Base-by-base conservation (phyloP, 2,329 filamentous ascomycete genomes). In the Botrytis tulipae region DNA sequence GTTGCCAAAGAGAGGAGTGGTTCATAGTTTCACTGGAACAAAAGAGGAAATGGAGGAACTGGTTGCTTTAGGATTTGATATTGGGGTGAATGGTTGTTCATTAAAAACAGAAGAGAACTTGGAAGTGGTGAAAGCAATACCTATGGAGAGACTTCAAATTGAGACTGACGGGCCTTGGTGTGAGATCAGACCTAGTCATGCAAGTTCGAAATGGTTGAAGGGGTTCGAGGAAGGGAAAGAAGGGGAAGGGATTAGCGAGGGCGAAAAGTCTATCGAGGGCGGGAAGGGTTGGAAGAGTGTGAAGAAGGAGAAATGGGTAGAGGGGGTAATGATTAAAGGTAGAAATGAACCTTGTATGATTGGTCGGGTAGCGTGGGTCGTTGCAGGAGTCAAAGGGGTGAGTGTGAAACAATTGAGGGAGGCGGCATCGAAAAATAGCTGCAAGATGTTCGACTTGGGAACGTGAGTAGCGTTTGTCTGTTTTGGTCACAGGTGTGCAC, bases 131-230 rank as follows among this genome's bases (percentile, higher is more conserved):
- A 90, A 87, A 76, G 88, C 91, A 74, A 90, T 98, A 57, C 92
- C 91, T 18, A 84, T 99, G 18, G 90, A 95, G 73, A 85, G 91
- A 65, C 83, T 99, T 71, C 97, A 98, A 87, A 90, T 99, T 66
- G 96, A 99, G 86, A 99, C 96, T 0, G 96, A 99, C 81, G 96
- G 96, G 3, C 96, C 96, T 4, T 99, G 96, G 93, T 99, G 96
- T 80, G 96, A 99, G 82, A 95, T 99, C 74, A 87, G 96, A 37
- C 91, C 94, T 0, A 93, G 89, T 44, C 95, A 99, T 83, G 94
- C 95, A 44, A 94, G 93, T 71, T 71, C 59, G 48, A 75, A 72
- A 73, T 74, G 74, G 71, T 46, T 77, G 75, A 69, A 84, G 82
- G 77, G 71, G 44, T 76, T 77, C 1, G 74, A 77, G 25, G 76